Evolutionary conservation across 805 yeast genomes (phyloP).

Genomic region (Candida nemodendra): DNA sequence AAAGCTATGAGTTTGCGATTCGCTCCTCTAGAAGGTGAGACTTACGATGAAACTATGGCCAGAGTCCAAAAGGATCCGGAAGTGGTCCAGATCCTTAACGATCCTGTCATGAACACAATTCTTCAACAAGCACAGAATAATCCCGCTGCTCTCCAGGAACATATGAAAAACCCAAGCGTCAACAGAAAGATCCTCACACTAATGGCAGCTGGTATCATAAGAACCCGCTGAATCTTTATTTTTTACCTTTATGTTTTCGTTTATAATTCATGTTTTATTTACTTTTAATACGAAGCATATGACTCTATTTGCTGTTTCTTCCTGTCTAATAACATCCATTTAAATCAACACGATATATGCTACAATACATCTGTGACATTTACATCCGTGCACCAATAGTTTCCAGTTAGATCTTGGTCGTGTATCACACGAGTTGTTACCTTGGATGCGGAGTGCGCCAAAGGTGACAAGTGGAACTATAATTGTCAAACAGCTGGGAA

Average conservation of each 20-base stretch:
- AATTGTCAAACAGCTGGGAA: too few relatives aligned
- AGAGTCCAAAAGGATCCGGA: conserved; percentile 94
- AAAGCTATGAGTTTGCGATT: conserved; percentile 81
- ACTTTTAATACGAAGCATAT: too few relatives aligned
- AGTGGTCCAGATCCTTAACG: conserved; percentile 81
- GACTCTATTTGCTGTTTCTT: too few relatives aligned
- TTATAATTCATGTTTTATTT: too few relatives aligned
- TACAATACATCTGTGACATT: too few relatives aligned
- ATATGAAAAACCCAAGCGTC: conserved; percentile 95
- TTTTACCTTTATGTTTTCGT: conserved; percentile 1
- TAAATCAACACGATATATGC: too few relatives aligned
- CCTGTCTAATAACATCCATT: too few relatives aligned
- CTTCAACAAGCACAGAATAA: conserved; percentile 90
- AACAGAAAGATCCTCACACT: conserved; percentile 82
- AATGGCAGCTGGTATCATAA: conserved; percentile 95
- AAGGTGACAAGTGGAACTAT: too few relatives aligned
- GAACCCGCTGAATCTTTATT: conserved; percentile 58
- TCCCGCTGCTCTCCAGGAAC: conserved; percentile 96
- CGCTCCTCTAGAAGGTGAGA: conserved; percentile 80
- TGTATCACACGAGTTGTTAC: too few relatives aligned
- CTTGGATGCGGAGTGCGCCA: too few relatives aligned
- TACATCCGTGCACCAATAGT: too few relatives aligned
- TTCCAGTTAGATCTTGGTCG: too few relatives aligned
- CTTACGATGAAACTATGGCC: conserved; percentile 91
- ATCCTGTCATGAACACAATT: conserved; percentile 95